Percentiles rank a stretch among this genome's conserved stretches.
Conservation (phyloP, 257 asterid species). For the Plantago ovata region DNA sequence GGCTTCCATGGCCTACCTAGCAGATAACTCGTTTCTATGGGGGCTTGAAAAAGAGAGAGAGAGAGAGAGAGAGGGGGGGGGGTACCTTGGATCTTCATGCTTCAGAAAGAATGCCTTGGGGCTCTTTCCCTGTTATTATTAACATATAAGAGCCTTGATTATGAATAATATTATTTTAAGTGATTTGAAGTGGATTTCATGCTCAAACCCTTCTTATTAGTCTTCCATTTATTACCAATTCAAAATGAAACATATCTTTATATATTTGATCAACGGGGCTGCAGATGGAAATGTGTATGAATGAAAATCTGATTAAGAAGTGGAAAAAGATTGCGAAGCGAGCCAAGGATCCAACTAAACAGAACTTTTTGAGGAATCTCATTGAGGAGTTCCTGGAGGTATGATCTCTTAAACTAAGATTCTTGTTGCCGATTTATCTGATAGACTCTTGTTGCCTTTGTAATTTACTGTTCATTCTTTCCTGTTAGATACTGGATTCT, state of each 20-base stretch:
- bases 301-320: conserved; percentile 65
- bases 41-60: too few species aligned
- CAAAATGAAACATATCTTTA: conserved; percentile 13
- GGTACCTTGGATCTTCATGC: too few species aligned
- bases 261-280: conserved; percentile 13
- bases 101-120: too few species aligned
- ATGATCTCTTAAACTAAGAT: conserved; percentile 18
- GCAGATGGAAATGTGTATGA: conserved; percentile 85
- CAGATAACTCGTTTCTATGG: too few species aligned
- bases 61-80: too few species aligned
- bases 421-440: background rate
- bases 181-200: too few species aligned
- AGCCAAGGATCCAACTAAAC: conserved; percentile 64
- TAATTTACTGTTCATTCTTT: conserved; percentile 22
- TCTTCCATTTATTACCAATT: conserved; percentile 8
- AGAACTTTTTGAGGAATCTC: conserved; percentile 70
- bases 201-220: background rate
- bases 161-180: too few species aligned
- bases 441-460: background rate
- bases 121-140: too few species aligned
- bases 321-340: conserved; percentile 81
- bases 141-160: too few species aligned
- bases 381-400: conserved; percentile 90
- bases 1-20: background rate
- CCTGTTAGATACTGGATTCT: conserved; percentile 71